phyloP scores from a whole-genome alignment of 306 rosid genomes.

The Inga leiocalycina region DNA sequence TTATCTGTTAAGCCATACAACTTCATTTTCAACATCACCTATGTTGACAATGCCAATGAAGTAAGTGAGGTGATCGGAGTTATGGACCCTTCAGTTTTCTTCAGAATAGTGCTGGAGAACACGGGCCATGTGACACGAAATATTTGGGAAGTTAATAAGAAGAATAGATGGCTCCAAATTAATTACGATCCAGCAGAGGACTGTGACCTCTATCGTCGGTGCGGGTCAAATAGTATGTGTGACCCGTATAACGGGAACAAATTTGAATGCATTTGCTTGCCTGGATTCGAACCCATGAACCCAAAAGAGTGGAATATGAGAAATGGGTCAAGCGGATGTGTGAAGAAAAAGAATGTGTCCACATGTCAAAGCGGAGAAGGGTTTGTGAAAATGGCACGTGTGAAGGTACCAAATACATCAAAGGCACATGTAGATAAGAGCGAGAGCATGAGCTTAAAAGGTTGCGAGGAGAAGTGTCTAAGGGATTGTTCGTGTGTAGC shows the following conservation, averaged over 20 bases:
- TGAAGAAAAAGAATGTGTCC: not conserved
- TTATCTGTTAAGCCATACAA: slow-evolving; percentile 22
- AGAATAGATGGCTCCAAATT: not conserved
- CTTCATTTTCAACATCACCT: not conserved
- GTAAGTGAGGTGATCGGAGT: not conserved
- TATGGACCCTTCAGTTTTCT: not conserved
- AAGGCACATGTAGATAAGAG: not conserved
- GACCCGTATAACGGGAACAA: slow-evolving; percentile 37
- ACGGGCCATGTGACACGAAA: not conserved
- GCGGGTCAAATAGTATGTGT: slow-evolving; percentile 47
- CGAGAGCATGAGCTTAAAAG: not conserved
- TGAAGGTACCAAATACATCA: slow-evolving; percentile 47
- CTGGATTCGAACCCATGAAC: slow-evolving; percentile 42
- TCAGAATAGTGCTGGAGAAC: not conserved
- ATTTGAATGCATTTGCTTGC: slow-evolving; percentile 13
- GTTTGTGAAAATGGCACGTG: slow-evolving; percentile 27
- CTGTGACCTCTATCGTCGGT: slow-evolving; percentile 33
- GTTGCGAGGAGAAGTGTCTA: not conserved
- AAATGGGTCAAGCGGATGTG: slow-evolving; percentile 69
- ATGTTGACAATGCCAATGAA: not conserved
- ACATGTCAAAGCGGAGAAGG: not conserved
- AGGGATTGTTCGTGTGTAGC: not conserved
- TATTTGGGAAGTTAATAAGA: not conserved
- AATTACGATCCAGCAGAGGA: slow-evolving; percentile 41
- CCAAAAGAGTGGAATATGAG: slow-evolving; percentile 54